Evolutionary conservation across 2,329 filamentous ascomycete genomes (phyloP).

Genomic region (Epichloe glyceriae): DNA sequence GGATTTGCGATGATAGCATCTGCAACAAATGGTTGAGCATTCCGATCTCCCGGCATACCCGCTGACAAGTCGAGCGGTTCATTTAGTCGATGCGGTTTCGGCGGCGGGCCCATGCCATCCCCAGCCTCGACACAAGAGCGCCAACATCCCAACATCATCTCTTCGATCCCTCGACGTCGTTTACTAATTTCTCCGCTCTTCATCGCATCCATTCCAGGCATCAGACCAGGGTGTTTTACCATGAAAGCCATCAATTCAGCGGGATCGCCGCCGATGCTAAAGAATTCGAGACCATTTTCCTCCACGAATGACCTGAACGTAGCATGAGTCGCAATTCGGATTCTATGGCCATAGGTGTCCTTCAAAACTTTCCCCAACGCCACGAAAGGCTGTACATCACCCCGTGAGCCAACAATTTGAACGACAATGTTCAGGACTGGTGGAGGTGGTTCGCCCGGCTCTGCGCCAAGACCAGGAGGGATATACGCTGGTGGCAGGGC

Average conservation of each 20-base stretch:
- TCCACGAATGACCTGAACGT: constrained; percentile 57
- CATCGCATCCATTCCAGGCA: constrained; percentile 69
- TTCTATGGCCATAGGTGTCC: constrained; percentile 53
- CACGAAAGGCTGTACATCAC: constrained; percentile 66
- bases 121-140: constrained; percentile 70
- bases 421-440: constrained; percentile 57
- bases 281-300: constrained; percentile 62
- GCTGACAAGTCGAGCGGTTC: constrained; percentile 29
- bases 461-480: constrained; percentile 56
- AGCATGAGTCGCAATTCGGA: constrained; percentile 60
- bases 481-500: constrained; percentile 55
- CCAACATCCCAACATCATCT: constrained; percentile 80
- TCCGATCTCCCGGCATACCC: constrained; percentile 26
- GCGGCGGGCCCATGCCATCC: constrained; percentile 44
- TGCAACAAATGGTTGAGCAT: constrained; percentile 58
- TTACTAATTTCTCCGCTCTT: constrained; percentile 66
- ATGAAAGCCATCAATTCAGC: constrained; percentile 75
- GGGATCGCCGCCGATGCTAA: constrained; percentile 63
- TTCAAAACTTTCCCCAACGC: constrained; percentile 54
- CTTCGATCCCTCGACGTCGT: constrained; percentile 59
- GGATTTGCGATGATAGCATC: constrained; percentile 72
- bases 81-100: constrained; percentile 31
- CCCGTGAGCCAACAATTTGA: constrained; percentile 61
- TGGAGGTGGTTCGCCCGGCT: constrained; percentile 42
- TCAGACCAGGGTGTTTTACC: constrained; percentile 77